These are phyloP conservation scores for Trichoderma sp. DNA, from an alignment of 2,329 filamentous ascomycete genomes.

Conservation along the genomic window DNA sequence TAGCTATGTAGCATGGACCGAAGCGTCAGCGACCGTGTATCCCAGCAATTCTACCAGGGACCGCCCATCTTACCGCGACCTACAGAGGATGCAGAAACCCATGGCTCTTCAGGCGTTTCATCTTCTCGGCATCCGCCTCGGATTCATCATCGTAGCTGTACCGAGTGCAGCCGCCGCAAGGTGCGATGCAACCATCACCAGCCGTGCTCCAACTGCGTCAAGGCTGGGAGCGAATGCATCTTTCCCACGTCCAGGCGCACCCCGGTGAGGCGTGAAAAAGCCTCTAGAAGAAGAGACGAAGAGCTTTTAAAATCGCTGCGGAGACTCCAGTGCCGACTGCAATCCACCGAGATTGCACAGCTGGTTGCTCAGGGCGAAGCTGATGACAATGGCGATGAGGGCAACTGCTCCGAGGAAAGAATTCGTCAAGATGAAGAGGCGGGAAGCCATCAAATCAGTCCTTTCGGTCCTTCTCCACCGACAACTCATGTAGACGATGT, in stretches of 20 bases:
- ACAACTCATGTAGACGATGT: background rate
- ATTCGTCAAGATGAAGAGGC: background rate
- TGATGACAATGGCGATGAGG: background rate
- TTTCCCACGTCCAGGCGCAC: background rate
- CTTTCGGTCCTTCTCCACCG: background rate
- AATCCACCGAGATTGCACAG: background rate
- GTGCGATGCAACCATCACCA: background rate
- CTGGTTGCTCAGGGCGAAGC: background rate
- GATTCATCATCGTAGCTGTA: background rate
- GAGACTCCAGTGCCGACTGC: background rate
- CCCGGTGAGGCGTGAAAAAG: background rate
- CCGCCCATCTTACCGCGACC: background rate
- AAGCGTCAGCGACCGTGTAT: background rate
- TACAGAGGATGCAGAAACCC: background rate
- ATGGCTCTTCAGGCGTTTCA: background rate
- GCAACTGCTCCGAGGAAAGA: background rate
- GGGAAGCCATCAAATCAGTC: background rate
- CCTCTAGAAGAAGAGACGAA: background rate
- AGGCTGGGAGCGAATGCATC: background rate
- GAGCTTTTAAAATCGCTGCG: background rate
- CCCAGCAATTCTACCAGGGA: background rate
- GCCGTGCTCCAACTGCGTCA: background rate
- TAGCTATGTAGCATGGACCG: background rate
- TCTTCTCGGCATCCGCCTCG: background rate
- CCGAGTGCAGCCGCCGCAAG: background rate